Base-by-base conservation (phyloP, 2,329 filamentous ascomycete genomes). In the Botrytis medusae region DNA sequence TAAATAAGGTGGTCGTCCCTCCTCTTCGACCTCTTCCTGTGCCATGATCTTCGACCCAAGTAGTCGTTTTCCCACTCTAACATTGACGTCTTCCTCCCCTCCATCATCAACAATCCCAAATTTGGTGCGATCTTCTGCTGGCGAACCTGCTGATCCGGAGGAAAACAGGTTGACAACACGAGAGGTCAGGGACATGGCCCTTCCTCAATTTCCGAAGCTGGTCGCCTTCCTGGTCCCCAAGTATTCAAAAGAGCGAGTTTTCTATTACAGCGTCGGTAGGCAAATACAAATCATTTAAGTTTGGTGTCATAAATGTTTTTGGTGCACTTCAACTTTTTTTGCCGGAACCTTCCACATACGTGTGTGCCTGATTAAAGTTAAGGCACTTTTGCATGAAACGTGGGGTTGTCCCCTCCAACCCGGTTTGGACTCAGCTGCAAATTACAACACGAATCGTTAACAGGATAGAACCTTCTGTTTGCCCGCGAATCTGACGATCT, bases 1-100 rank as follows among this genome's bases (percentile, higher is more conserved):
- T 77, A 90, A 79, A 80, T 90, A 90, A 72, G 89, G 89, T 76
- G 89, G 88, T 76, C 90, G 87, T 77, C 83, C 84, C 81, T 89
- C 87, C 75, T 86, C 81, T 75, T 88, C 87, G 75, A 74, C 72
- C 77, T 76, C 77, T 80, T 81, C 72, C 76, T 76, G 74, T 79
- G 80, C 77, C 76, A 79, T 78, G 64, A 76, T 78, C 72, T 77
- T 75, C 75, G 77, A 75, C 71, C 69, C 72, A 73, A 77, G 68
- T 59, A 69, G 32, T 65, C 69, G 63, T 77, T 75, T 70, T 78
- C 76, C 78, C 75, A 77, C 74, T 74, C 76, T 79, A 75, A 79
- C 77, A 79, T 82, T 77, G 74, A 79, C 76, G 48, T 75, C 73
- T 68, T 77, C 74, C 74, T 79, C 77, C 73, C 76, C 79, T 80